phyloP scores from a whole-genome alignment of 2,329 filamentous ascomycete species.

The Xylaria sp. region DNA sequence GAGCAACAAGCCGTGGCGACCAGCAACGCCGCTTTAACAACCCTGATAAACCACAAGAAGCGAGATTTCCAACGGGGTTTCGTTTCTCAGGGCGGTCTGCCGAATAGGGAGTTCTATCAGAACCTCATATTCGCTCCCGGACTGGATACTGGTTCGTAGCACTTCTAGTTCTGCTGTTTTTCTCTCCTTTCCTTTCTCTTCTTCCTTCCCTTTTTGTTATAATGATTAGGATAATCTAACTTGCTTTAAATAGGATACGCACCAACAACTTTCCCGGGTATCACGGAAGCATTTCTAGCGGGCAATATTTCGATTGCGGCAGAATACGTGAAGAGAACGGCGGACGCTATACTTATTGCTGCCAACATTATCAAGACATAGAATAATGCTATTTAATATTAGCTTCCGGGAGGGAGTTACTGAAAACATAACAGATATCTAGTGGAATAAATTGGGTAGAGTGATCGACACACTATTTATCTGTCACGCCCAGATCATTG shows the following conservation, averaged over 20 bases:
- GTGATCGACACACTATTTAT: background rate
- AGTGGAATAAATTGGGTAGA: background rate
- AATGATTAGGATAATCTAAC: background rate
- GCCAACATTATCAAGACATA: slow-evolving; percentile 46
- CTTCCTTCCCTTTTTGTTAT: background rate
- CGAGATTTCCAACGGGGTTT: slow-evolving; percentile 62
- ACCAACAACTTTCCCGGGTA: slow-evolving; percentile 49
- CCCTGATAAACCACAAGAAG: slow-evolving; percentile 59
- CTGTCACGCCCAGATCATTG: background rate
- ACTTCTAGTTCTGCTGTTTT: background rate
- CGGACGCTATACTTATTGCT: slow-evolving; percentile 45
- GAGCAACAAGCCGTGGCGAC: slow-evolving; percentile 48
- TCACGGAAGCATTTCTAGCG: slow-evolving; percentile 47
- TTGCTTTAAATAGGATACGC: slow-evolving; percentile 44
- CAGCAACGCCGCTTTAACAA: slow-evolving; percentile 49
- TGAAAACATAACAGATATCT: too few relatives aligned
- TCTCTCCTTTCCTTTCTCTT: background rate
- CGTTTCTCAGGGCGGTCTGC: slow-evolving; percentile 60
- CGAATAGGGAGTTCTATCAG: slow-evolving; percentile 58
- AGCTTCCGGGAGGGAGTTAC: too few relatives aligned
- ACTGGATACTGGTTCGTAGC: slow-evolving; percentile 57
- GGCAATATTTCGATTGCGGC: slow-evolving; percentile 45
- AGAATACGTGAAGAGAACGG: slow-evolving; percentile 47
- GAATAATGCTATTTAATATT: background rate
- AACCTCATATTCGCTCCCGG: slow-evolving; percentile 62